These are phyloP conservation scores for Hysterangium stoloniferum DNA, from an alignment of 768 basidiomycete species.

Conservation along the genomic window DNA sequence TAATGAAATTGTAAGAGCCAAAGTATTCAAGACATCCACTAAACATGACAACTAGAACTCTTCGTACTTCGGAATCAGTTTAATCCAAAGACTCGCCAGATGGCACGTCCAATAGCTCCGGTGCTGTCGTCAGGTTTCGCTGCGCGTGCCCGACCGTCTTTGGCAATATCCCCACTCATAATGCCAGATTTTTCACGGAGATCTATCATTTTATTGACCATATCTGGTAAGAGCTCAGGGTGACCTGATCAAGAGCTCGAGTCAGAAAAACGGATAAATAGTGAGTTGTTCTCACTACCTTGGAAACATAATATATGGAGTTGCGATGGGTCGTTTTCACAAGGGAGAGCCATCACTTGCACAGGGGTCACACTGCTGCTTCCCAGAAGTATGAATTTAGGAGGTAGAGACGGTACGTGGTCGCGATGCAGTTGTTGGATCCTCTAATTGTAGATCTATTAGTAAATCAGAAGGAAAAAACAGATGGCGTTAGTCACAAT, in stretches of 20 bases:
- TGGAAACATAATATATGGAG: constrained; percentile 81
- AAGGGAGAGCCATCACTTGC: constrained; percentile 62
- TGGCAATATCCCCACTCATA: constrained; percentile 36
- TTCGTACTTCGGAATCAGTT: too few species aligned
- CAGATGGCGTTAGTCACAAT: constrained; percentile 25
- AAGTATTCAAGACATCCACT: too few species aligned
- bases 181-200: constrained; percentile 38
- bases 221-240: constrained; percentile 71
- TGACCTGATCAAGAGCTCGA: constrained; percentile 31
- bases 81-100: constrained; percentile 33
- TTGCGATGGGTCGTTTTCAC: constrained; percentile 26
- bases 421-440: constrained; percentile 87
- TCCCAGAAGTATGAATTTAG: constrained; percentile 53
- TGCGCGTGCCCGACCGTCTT: constrained; percentile 32
- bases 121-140: constrained; percentile 31
- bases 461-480: too few species aligned
- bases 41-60: too few species aligned
- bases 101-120: constrained; percentile 25
- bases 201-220: constrained; percentile 49
- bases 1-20: too few species aligned
- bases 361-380: constrained; percentile 47
- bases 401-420: constrained; percentile 55
- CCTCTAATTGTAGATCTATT: constrained; percentile 35
- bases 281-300: constrained; percentile 33
- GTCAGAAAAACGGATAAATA: not conserved